Evolutionary conservation across 2,329 filamentous ascomycete genomes (phyloP), one percentile per base, ranked within the genome.

Genomic region (Microcyclospora tardicrescens): DNA sequence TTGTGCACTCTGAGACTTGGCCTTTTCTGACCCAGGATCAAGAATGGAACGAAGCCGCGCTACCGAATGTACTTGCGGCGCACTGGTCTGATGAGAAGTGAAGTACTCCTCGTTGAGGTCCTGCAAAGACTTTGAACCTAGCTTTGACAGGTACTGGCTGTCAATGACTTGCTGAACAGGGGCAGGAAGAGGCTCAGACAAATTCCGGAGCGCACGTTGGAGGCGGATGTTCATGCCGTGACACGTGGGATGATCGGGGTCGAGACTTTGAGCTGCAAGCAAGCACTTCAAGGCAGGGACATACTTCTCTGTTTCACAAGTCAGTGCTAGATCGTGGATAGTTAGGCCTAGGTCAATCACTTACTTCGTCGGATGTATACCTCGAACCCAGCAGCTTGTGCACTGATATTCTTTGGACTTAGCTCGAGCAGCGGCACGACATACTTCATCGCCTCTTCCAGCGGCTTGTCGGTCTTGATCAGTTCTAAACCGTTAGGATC

Each of bases 371-470:
- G 73, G 43, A 93, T 69, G 57, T 84, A 87, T 13, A 98, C 81
- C 64, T 96, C 87, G 52, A 95, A 96, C 5, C 86, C 91, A 37
- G 80, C 75, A 47, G 79, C 72, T 62, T 98, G 91, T 15, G 75
- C 83, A 44, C 91, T 77, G 35, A 93, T 74, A 56, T 78, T 83
- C 65, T 81, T 76, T 2, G 86, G 80, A 54, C 79, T 87, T 54
- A 79, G 81, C 59, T 94, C 81, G 43, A 98, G 70, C 51, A 98
- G 67, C 2, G 84, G 86, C 12, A 63, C 69, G 40, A 98, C 61
- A 58, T 91, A 94, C 60, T 89, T 93, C 68, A 85, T 81, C 2
- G 85, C 85, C 53, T 91, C 86, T 35, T 77, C 79, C 33, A 98
- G 64, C 8, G 91, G 89, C 41, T 78, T 73, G 3, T 89, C 94